Base-by-base conservation (phyloP, 441 rosid genomes). In the Metrosideros polymorpha region DNA sequence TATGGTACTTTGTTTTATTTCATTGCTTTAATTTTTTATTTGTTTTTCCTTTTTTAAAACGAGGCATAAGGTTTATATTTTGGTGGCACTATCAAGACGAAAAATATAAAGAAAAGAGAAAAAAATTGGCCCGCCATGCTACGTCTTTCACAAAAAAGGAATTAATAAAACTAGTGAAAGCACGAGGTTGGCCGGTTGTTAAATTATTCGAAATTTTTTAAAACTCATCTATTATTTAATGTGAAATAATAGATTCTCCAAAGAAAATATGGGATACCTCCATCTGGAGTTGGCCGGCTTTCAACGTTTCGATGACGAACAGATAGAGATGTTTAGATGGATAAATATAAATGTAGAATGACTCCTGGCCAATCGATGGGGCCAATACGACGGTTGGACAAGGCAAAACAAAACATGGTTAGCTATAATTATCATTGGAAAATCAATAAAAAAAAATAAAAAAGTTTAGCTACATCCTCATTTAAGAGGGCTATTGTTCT, bases 361-460 rank as follows among this genome's bases (percentile, higher is more conserved):
- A 66, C 79, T 19, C 47, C 19, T 66, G 27, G 79, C 79, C 79
- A 19, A 12, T 35, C 79, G 79, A 66, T 66, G 79, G 79, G 79
- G 15, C 79, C 79, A 42, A 35, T 6, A 19, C 22, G 25, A 19
- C 45, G n/a, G 27, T 35, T 66, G 47, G 47, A 66, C 22, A 35
- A 66, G 79, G 79, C 79, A 35, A 35, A 35, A 35, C 79, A 22
- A 66, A 66, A 66, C 47, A 22, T 22, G 79, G 79, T 66, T 35
- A 24, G 47, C 79, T 66, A 66, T 22, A 66, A 43, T 39, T 66
- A 6, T 66, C 77, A 35, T 35, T 9, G 39, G 6, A 59, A 29
- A 14, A 57, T 10, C 27, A 59, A 29, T 6, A 1, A 12, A 0
- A 6, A 1, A 0, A 1, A n/a, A 56, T 12, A 2, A 49, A 29